Conservation (phyloP, 2,329 filamentous ascomycete genomes). For the Botryotinia calthae region DNA sequence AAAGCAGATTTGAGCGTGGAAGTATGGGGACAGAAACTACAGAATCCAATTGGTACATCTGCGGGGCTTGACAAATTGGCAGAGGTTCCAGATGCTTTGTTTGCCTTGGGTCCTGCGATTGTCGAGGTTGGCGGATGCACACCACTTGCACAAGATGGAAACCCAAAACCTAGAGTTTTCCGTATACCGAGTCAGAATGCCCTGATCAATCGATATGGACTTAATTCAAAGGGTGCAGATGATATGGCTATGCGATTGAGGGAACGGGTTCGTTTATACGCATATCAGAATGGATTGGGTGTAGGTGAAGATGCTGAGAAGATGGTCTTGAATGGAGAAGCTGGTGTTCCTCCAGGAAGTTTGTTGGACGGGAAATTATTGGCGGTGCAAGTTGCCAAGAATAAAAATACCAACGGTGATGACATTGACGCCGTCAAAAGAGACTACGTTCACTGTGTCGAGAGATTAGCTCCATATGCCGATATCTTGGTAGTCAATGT, state of each 20-base stretch:
- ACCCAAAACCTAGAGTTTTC: constrained; percentile 85
- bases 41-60: constrained; percentile 91
- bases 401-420: constrained; percentile 82
- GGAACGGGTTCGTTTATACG: constrained; percentile 74
- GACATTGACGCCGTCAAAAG: constrained; percentile 79
- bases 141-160: constrained; percentile 81
- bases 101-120: constrained; percentile 79
- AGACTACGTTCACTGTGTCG: constrained; percentile 87
- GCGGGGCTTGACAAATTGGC: constrained; percentile 94
- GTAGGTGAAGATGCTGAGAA: constrained; percentile 61
- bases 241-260: constrained; percentile 76
- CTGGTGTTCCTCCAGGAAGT: constrained; percentile 78
- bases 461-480: constrained; percentile 78
- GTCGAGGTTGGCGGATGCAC: constrained; percentile 93
- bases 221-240: constrained; percentile 90
- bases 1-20: constrained; percentile 43
- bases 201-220: constrained; percentile 91
- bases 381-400: constrained; percentile 94
- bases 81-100: constrained; percentile 79
- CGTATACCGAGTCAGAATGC: constrained; percentile 79
- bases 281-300: constrained; percentile 66
- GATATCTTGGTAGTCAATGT: constrained; percentile 98
- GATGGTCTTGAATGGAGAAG: constrained; percentile 73
- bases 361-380: constrained; percentile 73
- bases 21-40: constrained; percentile 74